Percentiles rank a stretch among this genome's conserved stretches.
Evolutionary conservation across 306 rosid species (phyloP).

Genomic region (Lotus japonicus): DNA sequence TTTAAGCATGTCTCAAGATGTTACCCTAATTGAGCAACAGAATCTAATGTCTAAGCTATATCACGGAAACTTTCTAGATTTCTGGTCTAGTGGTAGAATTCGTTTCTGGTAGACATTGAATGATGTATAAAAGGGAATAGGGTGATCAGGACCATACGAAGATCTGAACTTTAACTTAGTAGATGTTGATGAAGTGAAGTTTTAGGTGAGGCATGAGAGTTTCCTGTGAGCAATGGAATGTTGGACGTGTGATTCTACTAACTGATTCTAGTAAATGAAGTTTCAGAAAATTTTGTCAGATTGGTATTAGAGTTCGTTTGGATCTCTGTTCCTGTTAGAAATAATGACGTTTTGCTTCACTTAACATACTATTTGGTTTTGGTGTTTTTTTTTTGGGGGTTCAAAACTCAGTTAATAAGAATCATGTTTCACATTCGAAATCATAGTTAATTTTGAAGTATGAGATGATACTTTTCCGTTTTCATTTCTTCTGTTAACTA

Average conservation of each 20-base stretch:
- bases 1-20: constrained; percentile 5
- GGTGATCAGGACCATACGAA: neutral
- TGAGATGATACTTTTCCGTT: too few relatives aligned
- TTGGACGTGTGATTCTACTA: constrained; percentile 2
- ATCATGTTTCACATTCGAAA: too few relatives aligned
- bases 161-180: neutral
- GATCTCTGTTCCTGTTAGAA: too few relatives aligned
- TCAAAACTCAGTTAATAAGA: too few relatives aligned
- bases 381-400: too few relatives aligned
- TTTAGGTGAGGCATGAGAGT: neutral
- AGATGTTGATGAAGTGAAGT: neutral
- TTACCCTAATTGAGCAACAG: neutral
- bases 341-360: too few relatives aligned
- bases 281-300: too few relatives aligned
- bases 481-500: too few relatives aligned
- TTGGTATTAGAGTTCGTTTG: too few relatives aligned
- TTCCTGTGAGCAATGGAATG: neutral
- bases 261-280: too few relatives aligned
- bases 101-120: constrained; percentile 4
- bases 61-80: neutral
- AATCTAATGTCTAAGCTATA: constrained; percentile 3
- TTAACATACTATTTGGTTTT: too few relatives aligned
- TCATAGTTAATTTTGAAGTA: too few relatives aligned
- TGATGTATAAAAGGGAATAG: neutral
- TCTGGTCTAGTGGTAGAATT: neutral